Base-by-base conservation (phyloP, 2,329 filamentous ascomycete genomes). In the Stagonosporopsis rhizophila region DNA sequence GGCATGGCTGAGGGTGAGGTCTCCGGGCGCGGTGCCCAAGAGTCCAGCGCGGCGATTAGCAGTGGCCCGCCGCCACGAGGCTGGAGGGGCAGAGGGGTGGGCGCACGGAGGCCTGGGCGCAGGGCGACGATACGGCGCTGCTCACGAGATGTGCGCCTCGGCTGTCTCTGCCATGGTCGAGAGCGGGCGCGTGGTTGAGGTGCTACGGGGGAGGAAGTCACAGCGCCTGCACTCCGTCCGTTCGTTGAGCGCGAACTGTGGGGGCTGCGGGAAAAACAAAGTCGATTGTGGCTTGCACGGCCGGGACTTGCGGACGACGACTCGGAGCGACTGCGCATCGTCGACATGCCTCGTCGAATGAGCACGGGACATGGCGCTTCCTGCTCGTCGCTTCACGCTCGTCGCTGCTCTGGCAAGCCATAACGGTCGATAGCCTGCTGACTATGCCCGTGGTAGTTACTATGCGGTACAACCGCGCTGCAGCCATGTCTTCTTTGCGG, bases 1-100 rank as follows among this genome's bases (percentile, higher is more conserved):
- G 74, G 74, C 74, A 77, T 77, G 69, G 64, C 63, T 37, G 68
- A 64, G 54, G 60, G 58, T 49, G 54, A 59, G 53, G 50, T 60
- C 62, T 52, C 56, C 44, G 61, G 60, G 60, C 62, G 54, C 53
- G 46, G 46, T 44, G 61, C 63, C 58, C 57, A 49, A 60, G 58
- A 60, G 65, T 48, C 11, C 38, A 40, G 38, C 48, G 58, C 51
- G 22, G 47, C 52, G 52, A 59, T 49, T 52, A 56, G 49, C 64
- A 34, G 55, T 41, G 20, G 44, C 37, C 30, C 35, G n/a, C 34
- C 15, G 39, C 44, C 20, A 51, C 53, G 53, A 48, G 42, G 37
- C 38, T 46, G 48, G 47, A 47, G 42, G 47, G 52, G 52, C 20
- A 23, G 9, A 38, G 35, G 35, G 2, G 11, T 8, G 35, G 35